A percentile compares a stretch with the other conserved stretches of the same genome.
phyloP scores from a whole-genome alignment of 768 basidiomycete species.

The Hirschioporus abietinus region DNA sequence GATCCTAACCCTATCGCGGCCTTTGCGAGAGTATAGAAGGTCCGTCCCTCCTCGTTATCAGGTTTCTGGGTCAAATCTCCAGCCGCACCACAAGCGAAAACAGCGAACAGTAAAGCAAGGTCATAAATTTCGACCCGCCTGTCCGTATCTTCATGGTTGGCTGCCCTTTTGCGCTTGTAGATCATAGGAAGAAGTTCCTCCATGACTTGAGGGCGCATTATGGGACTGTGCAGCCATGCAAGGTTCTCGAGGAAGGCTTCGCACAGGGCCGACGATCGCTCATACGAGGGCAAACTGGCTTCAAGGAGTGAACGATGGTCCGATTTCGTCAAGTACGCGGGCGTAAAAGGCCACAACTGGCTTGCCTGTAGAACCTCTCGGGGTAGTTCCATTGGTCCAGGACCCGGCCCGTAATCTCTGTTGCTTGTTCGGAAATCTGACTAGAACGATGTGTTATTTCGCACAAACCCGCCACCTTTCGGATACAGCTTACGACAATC shows the following conservation, averaged over 20 bases:
- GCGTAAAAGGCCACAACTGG: neutral
- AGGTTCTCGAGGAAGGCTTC: slow-evolving; percentile 3
- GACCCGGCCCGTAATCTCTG: neutral
- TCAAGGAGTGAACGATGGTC: neutral
- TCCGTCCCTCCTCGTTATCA: slow-evolving; percentile 43
- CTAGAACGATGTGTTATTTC: neutral
- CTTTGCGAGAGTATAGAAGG: slow-evolving; percentile 59
- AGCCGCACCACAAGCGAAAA: slow-evolving; percentile 51
- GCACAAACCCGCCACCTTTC: neutral
- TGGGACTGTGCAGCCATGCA: neutral
- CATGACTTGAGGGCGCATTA: neutral
- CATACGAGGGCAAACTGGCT: neutral
- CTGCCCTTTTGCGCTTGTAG: slow-evolving; percentile 25
- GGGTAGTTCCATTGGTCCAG: neutral
- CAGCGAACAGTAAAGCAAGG: slow-evolving; percentile 41
- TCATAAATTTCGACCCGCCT: slow-evolving; percentile 43
- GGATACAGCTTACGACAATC: neutral
- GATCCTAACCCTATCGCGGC: slow-evolving; percentile 64
- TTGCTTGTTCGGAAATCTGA: neutral
- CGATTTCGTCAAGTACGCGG: neutral
- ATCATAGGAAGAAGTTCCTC: slow-evolving; percentile 36
- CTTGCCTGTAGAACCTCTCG: neutral
- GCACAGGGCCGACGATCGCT: neutral
- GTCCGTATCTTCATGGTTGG: slow-evolving; percentile 17
- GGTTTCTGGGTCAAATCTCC: slow-evolving; percentile 29